Evolutionary conservation across 1,284 basidiomycete genomes (phyloP).

Genomic region (Cutaneotrichosporon mucoides): DNA sequence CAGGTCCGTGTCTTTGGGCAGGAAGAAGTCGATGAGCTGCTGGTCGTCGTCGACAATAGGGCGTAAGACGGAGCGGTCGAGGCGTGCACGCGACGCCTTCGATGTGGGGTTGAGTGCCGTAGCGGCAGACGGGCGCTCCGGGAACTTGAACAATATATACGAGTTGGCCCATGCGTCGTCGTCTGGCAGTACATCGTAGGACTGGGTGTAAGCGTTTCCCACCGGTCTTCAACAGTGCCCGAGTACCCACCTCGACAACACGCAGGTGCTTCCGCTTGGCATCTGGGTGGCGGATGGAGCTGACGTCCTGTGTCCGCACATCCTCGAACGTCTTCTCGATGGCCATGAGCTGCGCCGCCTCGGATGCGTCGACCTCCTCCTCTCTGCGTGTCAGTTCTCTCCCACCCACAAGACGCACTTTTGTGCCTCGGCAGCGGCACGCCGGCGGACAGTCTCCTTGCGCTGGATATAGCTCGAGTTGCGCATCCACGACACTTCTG

Average conservation of each 20-base stretch:
- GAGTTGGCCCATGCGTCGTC: constrained; percentile 81
- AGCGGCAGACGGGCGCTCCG: constrained; percentile 68
- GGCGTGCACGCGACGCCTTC: constrained; percentile 47
- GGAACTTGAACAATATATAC: constrained; percentile 82
- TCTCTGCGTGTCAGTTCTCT: constrained; percentile 20
- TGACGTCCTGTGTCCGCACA: constrained; percentile 57
- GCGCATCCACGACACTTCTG: constrained; percentile 78
- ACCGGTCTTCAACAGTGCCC: no score
- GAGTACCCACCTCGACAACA: constrained; percentile 58
- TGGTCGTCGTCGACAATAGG: constrained; percentile 76
- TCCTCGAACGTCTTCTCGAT: constrained; percentile 77
- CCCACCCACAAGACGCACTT: constrained; percentile 12
- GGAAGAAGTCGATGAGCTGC: constrained; percentile 82
- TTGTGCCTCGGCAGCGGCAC: constrained; percentile 17
- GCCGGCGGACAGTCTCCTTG: constrained; percentile 25
- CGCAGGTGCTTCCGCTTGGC: constrained; percentile 69
- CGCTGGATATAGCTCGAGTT: constrained; percentile 80
- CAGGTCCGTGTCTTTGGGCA: constrained; percentile 70
- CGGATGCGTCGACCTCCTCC: constrained; percentile 67
- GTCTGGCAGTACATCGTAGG: constrained; percentile 82
- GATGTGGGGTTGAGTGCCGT: constrained; percentile 68
- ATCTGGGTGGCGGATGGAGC: constrained; percentile 58
- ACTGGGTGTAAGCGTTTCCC: constrained; percentile 12
- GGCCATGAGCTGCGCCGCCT: constrained; percentile 69
- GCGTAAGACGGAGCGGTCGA: constrained; percentile 78